phyloP scores from a whole-genome alignment of 352 stramenopile genomes.

The Globisporangium irregulare region DNA sequence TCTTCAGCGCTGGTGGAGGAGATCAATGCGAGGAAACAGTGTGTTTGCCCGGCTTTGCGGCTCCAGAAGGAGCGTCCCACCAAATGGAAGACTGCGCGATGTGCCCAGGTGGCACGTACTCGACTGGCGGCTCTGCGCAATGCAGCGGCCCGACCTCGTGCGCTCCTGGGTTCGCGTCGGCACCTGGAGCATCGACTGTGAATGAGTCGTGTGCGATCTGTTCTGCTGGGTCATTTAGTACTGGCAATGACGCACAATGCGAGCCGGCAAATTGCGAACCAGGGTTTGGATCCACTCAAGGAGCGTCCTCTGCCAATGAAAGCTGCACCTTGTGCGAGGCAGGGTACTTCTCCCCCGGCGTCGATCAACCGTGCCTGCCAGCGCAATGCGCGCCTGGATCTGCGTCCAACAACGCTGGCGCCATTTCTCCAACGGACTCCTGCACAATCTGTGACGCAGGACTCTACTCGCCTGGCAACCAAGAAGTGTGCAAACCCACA shows the following conservation, averaged over 20 bases:
- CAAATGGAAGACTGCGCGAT: slow-evolving; percentile 30
- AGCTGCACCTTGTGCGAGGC: slow-evolving; percentile 28
- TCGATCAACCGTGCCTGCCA: slow-evolving; percentile 24
- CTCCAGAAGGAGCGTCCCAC: slow-evolving; percentile 28
- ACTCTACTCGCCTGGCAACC: slow-evolving; percentile 26
- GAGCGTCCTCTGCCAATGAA: slow-evolving; percentile 24
- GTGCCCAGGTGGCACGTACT: slow-evolving; percentile 35
- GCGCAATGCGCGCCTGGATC: slow-evolving; percentile 28
- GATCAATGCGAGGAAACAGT: slow-evolving; percentile 27
- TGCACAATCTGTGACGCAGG: slow-evolving; percentile 34
- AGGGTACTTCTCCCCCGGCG: slow-evolving; percentile 37
- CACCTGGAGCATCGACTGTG: slow-evolving; percentile 23
- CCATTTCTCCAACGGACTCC: slow-evolving; percentile 17
- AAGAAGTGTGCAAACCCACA: slow-evolving; percentile 26
- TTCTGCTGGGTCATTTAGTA: slow-evolving; percentile 26
- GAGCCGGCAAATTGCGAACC: slow-evolving; percentile 29
- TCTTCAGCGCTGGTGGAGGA: slow-evolving; percentile 30
- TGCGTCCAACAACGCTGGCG: slow-evolving; percentile 27
- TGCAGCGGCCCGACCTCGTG: slow-evolving; percentile 37
- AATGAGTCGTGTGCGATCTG: slow-evolving; percentile 37
- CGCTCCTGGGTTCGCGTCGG: slow-evolving; percentile 28
- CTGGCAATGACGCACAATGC: slow-evolving; percentile 28
- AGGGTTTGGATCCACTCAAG: slow-evolving; percentile 28
- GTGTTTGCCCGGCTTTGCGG: slow-evolving; percentile 29
- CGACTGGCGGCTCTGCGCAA: slow-evolving; percentile 21